Evolutionary conservation across 495 filamentous ascomycete species (phyloP).

Genomic region (Aspergillus indologenus): DNA sequence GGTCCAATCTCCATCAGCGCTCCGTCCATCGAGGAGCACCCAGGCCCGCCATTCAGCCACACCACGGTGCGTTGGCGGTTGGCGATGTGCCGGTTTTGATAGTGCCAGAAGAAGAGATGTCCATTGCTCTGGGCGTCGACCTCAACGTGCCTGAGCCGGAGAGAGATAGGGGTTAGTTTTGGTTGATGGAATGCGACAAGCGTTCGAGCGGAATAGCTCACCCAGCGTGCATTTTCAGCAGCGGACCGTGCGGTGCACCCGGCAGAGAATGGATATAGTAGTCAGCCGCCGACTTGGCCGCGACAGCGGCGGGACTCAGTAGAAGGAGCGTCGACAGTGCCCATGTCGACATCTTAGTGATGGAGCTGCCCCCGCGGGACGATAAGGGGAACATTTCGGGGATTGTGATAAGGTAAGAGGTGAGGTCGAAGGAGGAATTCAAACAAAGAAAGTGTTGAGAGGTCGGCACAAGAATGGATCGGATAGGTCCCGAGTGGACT

Average conservation of each 20-base stretch:
- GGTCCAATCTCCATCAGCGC: conserved; percentile 97
- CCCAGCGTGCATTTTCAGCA: conserved; percentile 98
- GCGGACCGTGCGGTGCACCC: conserved; percentile 75
- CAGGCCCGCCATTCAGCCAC: conserved; percentile 95
- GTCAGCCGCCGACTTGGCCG: conserved; percentile 68
- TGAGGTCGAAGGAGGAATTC: not conserved
- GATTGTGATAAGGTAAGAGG: not conserved
- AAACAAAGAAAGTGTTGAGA: not conserved
- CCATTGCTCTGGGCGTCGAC: conserved; percentile 79
- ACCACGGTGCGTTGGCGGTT: conserved; percentile 89
- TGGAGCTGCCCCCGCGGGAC: conserved; percentile 16
- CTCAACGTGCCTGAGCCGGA: conserved; percentile 79
- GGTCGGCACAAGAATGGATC: not conserved
- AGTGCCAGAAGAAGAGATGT: conserved; percentile 98
- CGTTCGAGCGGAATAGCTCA: conserved; percentile 33
- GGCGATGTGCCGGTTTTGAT: conserved; percentile 90
- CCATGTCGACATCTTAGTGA: conserved; percentile 25
- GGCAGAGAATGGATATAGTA: conserved; percentile 86
- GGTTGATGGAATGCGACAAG: not conserved
- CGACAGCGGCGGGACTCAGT: conserved; percentile 22
- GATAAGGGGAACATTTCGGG: conserved; percentile 23
- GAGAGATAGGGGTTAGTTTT: conserved; percentile 27
- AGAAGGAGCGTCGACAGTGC: conserved; percentile 25
- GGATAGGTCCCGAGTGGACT: conserved; percentile 12
- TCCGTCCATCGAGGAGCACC: conserved; percentile 95